Evolutionary conservation across 1,284 basidiomycete genomes (phyloP).

Genomic region (Irpex sp.): DNA sequence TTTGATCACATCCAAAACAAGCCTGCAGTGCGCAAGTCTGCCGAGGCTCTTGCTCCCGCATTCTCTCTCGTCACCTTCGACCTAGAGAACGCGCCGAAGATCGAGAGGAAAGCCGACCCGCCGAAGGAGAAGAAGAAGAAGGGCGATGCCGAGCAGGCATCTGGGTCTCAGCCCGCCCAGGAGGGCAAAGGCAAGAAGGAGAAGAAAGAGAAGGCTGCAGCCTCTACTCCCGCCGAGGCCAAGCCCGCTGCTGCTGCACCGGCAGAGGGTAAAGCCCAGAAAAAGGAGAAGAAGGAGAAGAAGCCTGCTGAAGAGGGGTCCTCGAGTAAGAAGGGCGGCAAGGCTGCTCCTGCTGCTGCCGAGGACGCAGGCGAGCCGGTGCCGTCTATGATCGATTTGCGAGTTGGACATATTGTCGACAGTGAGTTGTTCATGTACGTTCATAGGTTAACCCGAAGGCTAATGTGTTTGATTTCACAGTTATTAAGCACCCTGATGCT

Average conservation of each 20-base stretch:
- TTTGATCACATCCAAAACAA: conserved; percentile 88
- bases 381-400: conserved; percentile 92
- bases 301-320: conserved; percentile 28
- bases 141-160: conserved; percentile 22
- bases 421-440: conserved; percentile 38
- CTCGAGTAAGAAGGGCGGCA: conserved; percentile 38
- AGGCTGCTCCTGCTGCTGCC: conserved; percentile 27
- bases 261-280: conserved; percentile 30
- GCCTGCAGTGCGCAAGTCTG: conserved; percentile 53
- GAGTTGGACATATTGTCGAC: conserved; percentile 88
- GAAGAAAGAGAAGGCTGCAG: conserved; percentile 22
- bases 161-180: conserved; percentile 20
- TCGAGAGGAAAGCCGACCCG: conserved; percentile 69
- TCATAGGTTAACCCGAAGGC: not conserved
- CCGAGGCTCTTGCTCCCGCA: conserved; percentile 48
- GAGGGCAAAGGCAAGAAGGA: conserved; percentile 22
- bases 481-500: conserved; percentile 92
- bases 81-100: conserved; percentile 68
- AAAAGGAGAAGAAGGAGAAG: conserved; percentile 50
- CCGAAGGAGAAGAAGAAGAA: conserved; percentile 82
- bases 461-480: conserved; percentile 35
- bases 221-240: conserved; percentile 13
- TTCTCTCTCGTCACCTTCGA: conserved; percentile 70
- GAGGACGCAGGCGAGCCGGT: conserved; percentile 72
- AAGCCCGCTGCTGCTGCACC: conserved; percentile 21